These are phyloP conservation scores for Aspergillus jensenii DNA, from an alignment of 2,329 filamentous ascomycete genomes.

Conservation along the genomic window DNA sequence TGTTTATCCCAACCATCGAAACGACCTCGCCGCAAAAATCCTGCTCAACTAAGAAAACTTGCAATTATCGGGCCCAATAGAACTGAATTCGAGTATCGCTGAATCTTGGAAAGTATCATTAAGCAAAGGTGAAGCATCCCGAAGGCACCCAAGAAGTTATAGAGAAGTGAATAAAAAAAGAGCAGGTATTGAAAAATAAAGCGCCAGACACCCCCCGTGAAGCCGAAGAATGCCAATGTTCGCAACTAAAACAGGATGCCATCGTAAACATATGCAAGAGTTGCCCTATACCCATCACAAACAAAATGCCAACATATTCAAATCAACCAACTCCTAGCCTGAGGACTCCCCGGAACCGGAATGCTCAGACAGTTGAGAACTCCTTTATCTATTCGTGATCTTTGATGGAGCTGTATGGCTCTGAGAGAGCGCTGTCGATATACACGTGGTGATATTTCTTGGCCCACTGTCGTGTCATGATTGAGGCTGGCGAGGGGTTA, in stretches of 20 bases:
- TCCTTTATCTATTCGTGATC: conserved; percentile 30
- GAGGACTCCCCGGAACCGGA: conserved; percentile 14
- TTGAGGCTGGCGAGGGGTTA: conserved; percentile 65
- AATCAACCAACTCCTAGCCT: conserved; percentile 31
- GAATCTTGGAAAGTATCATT: conserved; percentile 29
- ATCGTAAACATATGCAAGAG: conserved; percentile 43
- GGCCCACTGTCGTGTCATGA: conserved; percentile 88
- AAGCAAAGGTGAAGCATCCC: conserved; percentile 25
- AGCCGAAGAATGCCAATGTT: conserved; percentile 36
- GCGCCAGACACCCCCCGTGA: conserved; percentile 36
- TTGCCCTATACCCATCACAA: conserved; percentile 41
- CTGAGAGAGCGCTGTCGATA: conserved; percentile 33
- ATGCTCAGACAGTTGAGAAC: conserved; percentile 26
- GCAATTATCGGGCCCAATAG: neutral
- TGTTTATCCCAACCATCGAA: conserved; percentile 10
- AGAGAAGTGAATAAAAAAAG: conserved; percentile 16
- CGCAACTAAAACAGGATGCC: conserved; percentile 35
- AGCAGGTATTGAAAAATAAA: conserved; percentile 23
- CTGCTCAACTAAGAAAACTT: neutral
- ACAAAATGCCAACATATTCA: conserved; percentile 42
- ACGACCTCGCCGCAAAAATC: conserved; percentile 15
- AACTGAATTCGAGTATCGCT: conserved; percentile 14
- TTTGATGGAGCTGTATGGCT: conserved; percentile 34
- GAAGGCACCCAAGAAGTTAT: conserved; percentile 22
- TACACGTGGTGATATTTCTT: conserved; percentile 65